phyloP scores from a whole-genome alignment of 2,329 filamentous ascomycete species.

The Podosphaera fusca region DNA sequence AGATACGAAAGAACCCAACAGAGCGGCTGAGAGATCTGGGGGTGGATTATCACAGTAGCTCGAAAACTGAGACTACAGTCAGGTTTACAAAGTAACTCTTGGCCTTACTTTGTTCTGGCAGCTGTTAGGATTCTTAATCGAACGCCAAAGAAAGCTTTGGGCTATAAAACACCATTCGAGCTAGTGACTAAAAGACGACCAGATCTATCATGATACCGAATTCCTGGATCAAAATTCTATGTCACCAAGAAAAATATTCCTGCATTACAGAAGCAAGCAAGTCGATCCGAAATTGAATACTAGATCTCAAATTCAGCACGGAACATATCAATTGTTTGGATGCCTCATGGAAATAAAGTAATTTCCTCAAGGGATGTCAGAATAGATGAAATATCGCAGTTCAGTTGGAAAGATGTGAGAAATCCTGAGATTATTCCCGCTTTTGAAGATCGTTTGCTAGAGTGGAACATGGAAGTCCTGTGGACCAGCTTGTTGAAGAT shows the following conservation, averaged over 20 bases:
- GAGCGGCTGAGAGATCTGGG: slow-evolving; percentile 1
- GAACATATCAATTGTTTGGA: slow-evolving; percentile 1
- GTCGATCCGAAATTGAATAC: background rate
- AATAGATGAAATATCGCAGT: slow-evolving; percentile 1
- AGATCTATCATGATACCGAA: slow-evolving; percentile 1
- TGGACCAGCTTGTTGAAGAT: background rate
- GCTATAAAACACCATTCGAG: background rate
- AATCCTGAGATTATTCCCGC: background rate
- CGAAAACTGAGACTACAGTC: background rate
- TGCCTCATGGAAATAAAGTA: background rate
- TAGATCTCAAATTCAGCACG: background rate
- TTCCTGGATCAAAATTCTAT: background rate
- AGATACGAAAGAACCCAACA: background rate
- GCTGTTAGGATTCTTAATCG: background rate
- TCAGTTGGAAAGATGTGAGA: background rate
- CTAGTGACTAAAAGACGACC: background rate
- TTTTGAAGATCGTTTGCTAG: background rate
- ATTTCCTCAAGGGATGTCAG: background rate
- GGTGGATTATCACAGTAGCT: background rate
- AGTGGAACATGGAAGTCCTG: background rate
- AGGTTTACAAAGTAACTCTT: background rate
- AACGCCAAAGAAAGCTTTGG: background rate
- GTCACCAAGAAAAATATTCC: slow-evolving; percentile 1
- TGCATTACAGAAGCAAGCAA: background rate
- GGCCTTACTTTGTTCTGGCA: background rate